phyloP scores from a whole-genome alignment of 108 stramenopile genomes.

The Pseudonitzschia multistriata region DNA sequence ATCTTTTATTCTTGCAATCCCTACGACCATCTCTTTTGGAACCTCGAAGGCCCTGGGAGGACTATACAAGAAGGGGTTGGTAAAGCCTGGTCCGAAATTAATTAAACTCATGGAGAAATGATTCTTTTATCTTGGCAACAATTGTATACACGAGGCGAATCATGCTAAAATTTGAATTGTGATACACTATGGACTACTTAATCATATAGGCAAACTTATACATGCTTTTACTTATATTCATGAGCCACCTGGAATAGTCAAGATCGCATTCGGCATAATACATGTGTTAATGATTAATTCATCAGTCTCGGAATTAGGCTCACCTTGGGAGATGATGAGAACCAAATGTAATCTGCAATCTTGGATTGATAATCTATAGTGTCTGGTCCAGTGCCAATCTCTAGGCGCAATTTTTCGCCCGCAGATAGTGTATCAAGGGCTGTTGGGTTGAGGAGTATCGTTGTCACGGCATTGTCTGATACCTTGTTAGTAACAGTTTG shows the following conservation, averaged over 20 bases:
- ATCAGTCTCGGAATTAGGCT: conserved; percentile 80
- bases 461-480: conserved; percentile 71
- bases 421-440: conserved; percentile 71
- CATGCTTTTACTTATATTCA: no score
- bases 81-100: conserved; percentile 52
- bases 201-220: no score
- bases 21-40: neutral
- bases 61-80: conserved; percentile 62
- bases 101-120: conserved; percentile 41
- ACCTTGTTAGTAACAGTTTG: conserved; percentile 36
- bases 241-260: no score
- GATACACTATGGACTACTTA: no score
- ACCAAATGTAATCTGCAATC: conserved; percentile 84
- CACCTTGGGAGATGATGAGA: conserved; percentile 81
- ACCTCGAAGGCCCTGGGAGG: conserved; percentile 53
- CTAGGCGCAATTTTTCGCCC: conserved; percentile 62
- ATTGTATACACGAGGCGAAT: no score
- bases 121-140: no score
- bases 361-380: conserved; percentile 75
- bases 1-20: neutral
- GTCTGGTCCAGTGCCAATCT: conserved; percentile 79
- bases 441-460: conserved; percentile 78
- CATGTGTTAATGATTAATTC: conserved; percentile 42
- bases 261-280: neutral
- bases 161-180: no score